phyloP scores from a whole-genome alignment of 345 rosid species.

The Syzygium grande region DNA sequence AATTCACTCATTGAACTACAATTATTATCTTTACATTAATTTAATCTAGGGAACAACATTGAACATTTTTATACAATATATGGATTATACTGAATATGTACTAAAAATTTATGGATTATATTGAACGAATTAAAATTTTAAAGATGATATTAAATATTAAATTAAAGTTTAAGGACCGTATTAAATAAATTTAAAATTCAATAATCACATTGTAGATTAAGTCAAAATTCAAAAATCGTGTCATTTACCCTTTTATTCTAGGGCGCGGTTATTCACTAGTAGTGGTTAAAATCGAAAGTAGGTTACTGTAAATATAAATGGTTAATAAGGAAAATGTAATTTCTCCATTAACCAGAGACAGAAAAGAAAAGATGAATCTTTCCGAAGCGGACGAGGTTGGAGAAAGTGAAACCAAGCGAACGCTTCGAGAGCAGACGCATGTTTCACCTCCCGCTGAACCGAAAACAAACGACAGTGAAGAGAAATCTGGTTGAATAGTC shows the following conservation, averaged over 20 bases:
- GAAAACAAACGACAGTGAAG: neutral
- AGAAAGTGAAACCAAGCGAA: neutral
- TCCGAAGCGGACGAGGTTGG: neutral
- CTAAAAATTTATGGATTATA: too few species aligned
- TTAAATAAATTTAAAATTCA: too few species aligned
- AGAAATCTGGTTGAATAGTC: neutral
- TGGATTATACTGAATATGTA: rapidly evolving
- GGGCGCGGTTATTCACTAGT: neutral
- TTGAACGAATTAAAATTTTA: too few species aligned
- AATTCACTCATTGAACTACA: too few species aligned
- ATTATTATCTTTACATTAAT: too few species aligned
- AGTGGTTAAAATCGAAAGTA: neutral
- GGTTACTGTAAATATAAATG: neutral
- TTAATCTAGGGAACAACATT: too few species aligned
- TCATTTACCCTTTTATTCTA: too few species aligned
- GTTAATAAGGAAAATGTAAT: neutral
- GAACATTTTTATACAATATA: too few species aligned
- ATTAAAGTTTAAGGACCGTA: too few species aligned
- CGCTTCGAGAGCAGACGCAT: neutral
- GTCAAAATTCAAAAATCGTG: too few species aligned
- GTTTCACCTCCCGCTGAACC: neutral
- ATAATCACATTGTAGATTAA: too few species aligned
- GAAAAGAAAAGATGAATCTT: neutral
- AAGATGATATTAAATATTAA: too few species aligned
- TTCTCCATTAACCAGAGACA: neutral